A percentile compares a stretch with the other conserved stretches of the same genome.
Evolutionary conservation across 192 early-diverging fungal species (phyloP).

Genomic region (Cladochytrium replicatum): DNA sequence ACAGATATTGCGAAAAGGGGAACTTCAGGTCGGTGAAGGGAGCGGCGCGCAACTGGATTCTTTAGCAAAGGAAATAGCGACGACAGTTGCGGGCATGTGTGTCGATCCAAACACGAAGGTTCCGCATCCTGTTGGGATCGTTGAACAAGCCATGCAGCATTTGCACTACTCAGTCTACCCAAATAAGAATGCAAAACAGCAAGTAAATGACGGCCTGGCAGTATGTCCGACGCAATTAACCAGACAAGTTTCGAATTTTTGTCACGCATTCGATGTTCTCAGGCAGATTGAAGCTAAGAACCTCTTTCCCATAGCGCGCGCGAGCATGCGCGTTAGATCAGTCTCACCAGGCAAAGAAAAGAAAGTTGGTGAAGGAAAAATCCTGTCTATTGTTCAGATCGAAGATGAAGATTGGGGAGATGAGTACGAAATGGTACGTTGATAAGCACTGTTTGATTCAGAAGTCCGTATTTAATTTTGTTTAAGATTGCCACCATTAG

Average conservation of each 20-base stretch:
- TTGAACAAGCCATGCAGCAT: constrained; percentile 95
- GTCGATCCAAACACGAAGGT: constrained; percentile 92
- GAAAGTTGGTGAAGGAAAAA: constrained; percentile 77
- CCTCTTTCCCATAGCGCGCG: constrained; percentile 83
- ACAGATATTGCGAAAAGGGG: constrained; percentile 89
- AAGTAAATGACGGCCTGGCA: constrained; percentile 43
- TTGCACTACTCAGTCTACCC: constrained; percentile 86
- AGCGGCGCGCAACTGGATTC: constrained; percentile 78
- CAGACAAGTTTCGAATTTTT: too few relatives aligned
- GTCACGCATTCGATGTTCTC: constrained; percentile 92
- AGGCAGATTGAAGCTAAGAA: constrained; percentile 81
- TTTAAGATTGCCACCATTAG: constrained; percentile 80
- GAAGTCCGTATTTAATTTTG: constrained; percentile 1
- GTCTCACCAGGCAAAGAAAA: constrained; percentile 71
- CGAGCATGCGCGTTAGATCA: constrained; percentile 87
- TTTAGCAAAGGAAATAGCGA: constrained; percentile 86
- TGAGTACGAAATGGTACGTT: constrained; percentile 71
- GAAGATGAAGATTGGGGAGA: constrained; percentile 73
- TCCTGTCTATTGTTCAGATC: constrained; percentile 45
- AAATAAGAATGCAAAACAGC: constrained; percentile 79
- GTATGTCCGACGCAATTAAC: too few relatives aligned
- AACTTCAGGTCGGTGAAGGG: constrained; percentile 93
- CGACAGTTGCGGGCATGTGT: constrained; percentile 88
- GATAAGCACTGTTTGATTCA: not conserved
- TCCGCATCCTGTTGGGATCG: constrained; percentile 94